Evolutionary conservation across 139 green algal genomes (phyloP), one percentile per base, ranked within the genome.

Genomic region (Medakamo hakoo): DNA sequence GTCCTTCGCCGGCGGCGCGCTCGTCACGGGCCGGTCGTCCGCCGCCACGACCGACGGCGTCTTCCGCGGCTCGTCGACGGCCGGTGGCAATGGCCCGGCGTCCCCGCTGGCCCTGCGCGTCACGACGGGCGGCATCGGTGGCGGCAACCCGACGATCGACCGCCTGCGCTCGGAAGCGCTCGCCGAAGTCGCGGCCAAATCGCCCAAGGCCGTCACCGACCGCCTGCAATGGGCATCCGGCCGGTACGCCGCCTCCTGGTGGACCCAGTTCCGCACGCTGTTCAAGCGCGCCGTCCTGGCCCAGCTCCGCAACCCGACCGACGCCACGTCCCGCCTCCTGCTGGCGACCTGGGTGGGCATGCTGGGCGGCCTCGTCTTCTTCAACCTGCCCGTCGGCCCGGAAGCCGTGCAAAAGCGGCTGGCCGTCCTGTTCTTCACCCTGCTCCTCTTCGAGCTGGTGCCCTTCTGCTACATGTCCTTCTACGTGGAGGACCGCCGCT

Each of bases 351-450:
- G 78, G 76, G 75, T 87, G 18, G 74, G 72, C 22, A 28, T 79
- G 20, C 77, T 87, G 62, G 72, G 80, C 58, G 81, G 81, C 27
- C 64, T 87, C 52, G 75, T 83, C 67, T 88, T 79, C 69, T 85
- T 74, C 69, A 66, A 64, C 72, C 55, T 85, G 27, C 30, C 68
- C 26, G 57, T 61, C 1, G 68, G 25, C n/a, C 56, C 58, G 2
- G 52, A 60, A 3, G 67, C 55, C 32, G 56, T 74, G 25, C 3
- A 57, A 19, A 57, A 72, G 16, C 68, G 72, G 19, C 28, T 78
- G 49, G 49, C 62, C 20, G 49, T 67, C 49, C 62, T 82, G 63
- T 61, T 80, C 52, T 87, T 79, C 58, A 62, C 63, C 14, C 57
- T 65, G 49, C 49, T 78, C 30, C 76, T 87, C 68, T 82, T 78